phyloP scores from a whole-genome alignment of 495 filamentous ascomycete genomes.

The Pseudomonodictys pantanalensis region DNA sequence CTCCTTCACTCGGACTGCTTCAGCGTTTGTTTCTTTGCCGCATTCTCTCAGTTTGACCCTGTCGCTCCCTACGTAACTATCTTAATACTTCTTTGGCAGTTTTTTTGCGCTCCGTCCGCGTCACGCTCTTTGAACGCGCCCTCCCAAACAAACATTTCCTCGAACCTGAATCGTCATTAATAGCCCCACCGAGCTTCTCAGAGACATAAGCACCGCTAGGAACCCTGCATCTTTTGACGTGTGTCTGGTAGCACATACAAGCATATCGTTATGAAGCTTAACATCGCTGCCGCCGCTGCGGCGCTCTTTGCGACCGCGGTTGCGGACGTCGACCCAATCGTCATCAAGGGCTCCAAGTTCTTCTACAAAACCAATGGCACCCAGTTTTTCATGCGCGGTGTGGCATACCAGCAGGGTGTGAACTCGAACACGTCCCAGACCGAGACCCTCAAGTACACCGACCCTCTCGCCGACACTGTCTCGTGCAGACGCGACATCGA shows the following conservation, averaged over 20 bases:
- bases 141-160: neutral
- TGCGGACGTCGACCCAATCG: constrained; percentile 41
- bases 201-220: constrained; percentile 1
- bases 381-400: constrained; percentile 85
- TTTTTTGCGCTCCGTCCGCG: neutral
- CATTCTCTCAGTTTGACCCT: neutral
- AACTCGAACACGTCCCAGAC: constrained; percentile 46
- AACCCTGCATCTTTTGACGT: constrained; percentile 9
- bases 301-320: constrained; percentile 34
- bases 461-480: constrained; percentile 69
- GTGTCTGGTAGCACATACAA: constrained; percentile 25
- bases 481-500: constrained; percentile 80
- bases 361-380: constrained; percentile 72
- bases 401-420: constrained; percentile 78
- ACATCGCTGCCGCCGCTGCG: constrained; percentile 33
- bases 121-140: neutral
- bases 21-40: neutral
- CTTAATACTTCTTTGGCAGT: neutral
- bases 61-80: neutral
- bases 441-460: constrained; percentile 47
- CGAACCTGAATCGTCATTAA: neutral
- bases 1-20: neutral
- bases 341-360: constrained; percentile 64
- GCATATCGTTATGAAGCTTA: constrained; percentile 30
- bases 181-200: neutral